A percentile compares a stretch with the other conserved stretches of the same genome.
Conservation (phyloP, 2,329 filamentous ascomycete species). For the Ceratocystis ficicola region DNA sequence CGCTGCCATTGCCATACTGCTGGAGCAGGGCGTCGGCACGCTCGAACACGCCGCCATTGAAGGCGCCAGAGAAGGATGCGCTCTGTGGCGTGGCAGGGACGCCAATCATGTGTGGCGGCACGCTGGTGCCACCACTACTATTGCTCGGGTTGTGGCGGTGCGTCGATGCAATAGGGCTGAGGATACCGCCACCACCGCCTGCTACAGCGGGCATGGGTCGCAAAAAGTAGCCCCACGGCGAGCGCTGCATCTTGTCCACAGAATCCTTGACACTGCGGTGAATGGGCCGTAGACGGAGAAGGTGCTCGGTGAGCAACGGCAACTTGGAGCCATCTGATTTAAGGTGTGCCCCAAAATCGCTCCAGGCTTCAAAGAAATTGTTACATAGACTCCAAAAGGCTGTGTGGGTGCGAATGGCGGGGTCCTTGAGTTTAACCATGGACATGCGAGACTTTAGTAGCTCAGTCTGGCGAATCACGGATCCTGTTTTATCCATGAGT, state of each 20-base stretch:
- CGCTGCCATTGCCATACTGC: slow-evolving; percentile 44
- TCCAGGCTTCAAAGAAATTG: slow-evolving; percentile 58
- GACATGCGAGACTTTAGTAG: slow-evolving; percentile 60
- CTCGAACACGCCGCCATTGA: slow-evolving; percentile 49
- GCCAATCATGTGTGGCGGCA: slow-evolving; percentile 42
- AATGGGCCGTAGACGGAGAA: slow-evolving; percentile 62
- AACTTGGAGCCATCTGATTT: slow-evolving; percentile 40
- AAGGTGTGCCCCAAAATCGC: slow-evolving; percentile 50
- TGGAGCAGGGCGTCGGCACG: slow-evolving; percentile 45
- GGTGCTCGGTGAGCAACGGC: slow-evolving; percentile 52
- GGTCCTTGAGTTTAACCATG: slow-evolving; percentile 73
- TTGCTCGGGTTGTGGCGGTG: slow-evolving; percentile 19
- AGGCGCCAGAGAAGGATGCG: slow-evolving; percentile 42
- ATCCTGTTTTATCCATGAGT: slow-evolving; percentile 58
- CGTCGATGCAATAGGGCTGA: slow-evolving; percentile 18
- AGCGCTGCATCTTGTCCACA: slow-evolving; percentile 53
- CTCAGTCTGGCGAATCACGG: slow-evolving; percentile 61
- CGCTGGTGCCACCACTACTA: slow-evolving; percentile 1
- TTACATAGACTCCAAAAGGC: slow-evolving; percentile 61
- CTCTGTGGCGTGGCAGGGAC: slow-evolving; percentile 60
- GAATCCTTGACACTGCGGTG: slow-evolving; percentile 76
- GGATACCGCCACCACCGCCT: slow-evolving; percentile 18
- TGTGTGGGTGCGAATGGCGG: slow-evolving; percentile 53
- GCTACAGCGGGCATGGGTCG: slow-evolving; percentile 26
- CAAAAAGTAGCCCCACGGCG: slow-evolving; percentile 42